phyloP scores from a whole-genome alignment of 331 rosid genomes.

The Saraca asoca region DNA sequence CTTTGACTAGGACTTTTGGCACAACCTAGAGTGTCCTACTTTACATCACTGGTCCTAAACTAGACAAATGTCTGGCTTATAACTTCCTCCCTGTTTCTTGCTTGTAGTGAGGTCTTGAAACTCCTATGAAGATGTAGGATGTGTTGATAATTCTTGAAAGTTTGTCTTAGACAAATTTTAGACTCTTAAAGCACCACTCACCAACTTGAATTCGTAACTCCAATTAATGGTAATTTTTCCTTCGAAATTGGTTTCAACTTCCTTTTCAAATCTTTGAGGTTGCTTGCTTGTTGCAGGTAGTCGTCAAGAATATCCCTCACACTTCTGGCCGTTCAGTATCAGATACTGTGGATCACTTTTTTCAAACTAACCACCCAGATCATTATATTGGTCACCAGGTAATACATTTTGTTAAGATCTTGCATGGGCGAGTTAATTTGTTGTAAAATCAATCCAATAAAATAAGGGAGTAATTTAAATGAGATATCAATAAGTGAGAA shows the following conservation, averaged over 20 bases:
- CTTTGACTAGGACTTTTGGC: background rate
- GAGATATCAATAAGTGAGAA: background rate
- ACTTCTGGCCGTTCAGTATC: slow-evolving; percentile 64
- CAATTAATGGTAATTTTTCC: background rate
- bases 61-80: background rate
- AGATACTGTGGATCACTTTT: slow-evolving; percentile 72
- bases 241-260: background rate
- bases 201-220: background rate
- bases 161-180: background rate
- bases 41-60: background rate
- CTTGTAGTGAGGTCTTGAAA: background rate
- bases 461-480: slow-evolving; percentile 13
- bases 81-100: background rate
- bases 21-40: background rate
- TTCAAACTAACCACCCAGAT: slow-evolving; percentile 76
- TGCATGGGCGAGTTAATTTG: slow-evolving; percentile 4
- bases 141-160: background rate
- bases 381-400: slow-evolving; percentile 97
- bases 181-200: background rate
- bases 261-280: slow-evolving; percentile 21
- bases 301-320: slow-evolving; percentile 76
- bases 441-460: background rate
- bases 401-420: slow-evolving; percentile 21
- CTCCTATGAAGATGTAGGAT: slow-evolving; percentile 6
- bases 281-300: slow-evolving; percentile 64